phyloP scores from a whole-genome alignment of 2,329 filamentous ascomycete species.

The Claviceps digitariae region DNA sequence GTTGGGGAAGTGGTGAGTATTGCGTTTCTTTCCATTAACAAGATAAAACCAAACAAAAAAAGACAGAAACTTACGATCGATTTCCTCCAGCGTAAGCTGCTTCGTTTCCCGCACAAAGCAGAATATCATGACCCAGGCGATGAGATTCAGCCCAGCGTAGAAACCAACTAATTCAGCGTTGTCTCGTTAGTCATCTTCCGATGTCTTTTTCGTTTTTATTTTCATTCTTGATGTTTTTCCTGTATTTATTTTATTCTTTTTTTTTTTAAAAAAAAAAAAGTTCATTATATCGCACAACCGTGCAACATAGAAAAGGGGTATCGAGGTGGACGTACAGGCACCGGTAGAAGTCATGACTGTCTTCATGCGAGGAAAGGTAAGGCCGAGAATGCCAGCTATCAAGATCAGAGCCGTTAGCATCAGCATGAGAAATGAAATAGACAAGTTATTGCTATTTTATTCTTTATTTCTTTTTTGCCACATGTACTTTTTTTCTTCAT shows the following conservation, averaged over 20 bases:
- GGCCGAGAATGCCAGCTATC: conserved; percentile 5
- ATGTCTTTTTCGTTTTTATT: background rate
- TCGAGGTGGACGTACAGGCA: conserved; percentile 12
- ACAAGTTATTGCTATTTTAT: no score
- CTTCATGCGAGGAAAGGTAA: conserved; percentile 38
- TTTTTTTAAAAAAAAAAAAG: background rate
- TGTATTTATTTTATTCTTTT: background rate
- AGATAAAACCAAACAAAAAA: background rate
- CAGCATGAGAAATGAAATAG: background rate
- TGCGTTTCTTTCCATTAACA: background rate
- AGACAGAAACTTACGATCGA: conserved; percentile 12
- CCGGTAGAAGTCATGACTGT: conserved; percentile 19
- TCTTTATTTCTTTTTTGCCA: no score
- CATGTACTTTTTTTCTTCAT: no score
- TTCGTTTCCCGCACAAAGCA: conserved; percentile 35
- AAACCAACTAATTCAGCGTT: conserved; percentile 16
- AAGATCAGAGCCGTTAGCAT: background rate
- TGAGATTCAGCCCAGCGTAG: conserved; percentile 31
- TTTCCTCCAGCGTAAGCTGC: conserved; percentile 31
- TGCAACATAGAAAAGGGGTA: background rate
- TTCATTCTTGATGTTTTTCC: background rate
- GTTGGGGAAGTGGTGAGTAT: background rate
- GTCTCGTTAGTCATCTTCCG: no score
- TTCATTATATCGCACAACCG: no score
- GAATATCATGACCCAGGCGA: conserved; percentile 33